Base-by-base conservation (phyloP, 2,329 filamentous ascomycete genomes). In the Teratosphaeria nubilosa region DNA sequence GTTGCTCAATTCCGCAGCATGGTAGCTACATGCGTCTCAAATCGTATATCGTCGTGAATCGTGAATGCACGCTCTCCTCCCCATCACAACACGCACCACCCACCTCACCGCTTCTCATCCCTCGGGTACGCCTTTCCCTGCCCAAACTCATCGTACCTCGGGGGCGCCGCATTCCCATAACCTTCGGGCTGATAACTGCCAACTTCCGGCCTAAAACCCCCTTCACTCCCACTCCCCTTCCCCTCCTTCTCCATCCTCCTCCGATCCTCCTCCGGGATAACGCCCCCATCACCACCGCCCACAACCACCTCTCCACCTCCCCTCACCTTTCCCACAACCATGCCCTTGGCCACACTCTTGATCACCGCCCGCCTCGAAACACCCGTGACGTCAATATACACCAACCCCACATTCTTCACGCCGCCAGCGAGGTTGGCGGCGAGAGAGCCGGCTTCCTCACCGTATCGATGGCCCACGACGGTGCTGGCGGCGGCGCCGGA, bases 341-440 rank as follows among this genome's bases (percentile, higher is more conserved):
- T 97, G 48, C 94, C 91, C 77, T 95, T 96, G 22, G 91, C 94
- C 1, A 97, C 94, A 50, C 87, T 90, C 78, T 96, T 99, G 70
- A 99, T 82, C 51, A 99, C 84, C 0, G 94, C 94, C 61, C 86
- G 84, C 50, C 94, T 82, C 57, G 89, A 95, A 1, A 99, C 94
- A 37, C 94, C 94, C 0, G 91, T 87, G 1, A 95, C 92, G 67
- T 99, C 94, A 60, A 99, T 96, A 71, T 99, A 99, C 32, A 99
- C 94, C 30, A 99, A 80, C 5, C 91, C 94, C 7, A 97, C 94
- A 64, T 97, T 99, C 80, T 94, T 96, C 68, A 96, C 86, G 25
- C 91, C 92, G 5, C 90, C 86, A 0, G 90, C 88, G 22, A 99
- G 74, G 56, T 88, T 80, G 50, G 80, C 80, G 1, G 90, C 86